Evolutionary conservation across 768 basidiomycete species (phyloP), one percentile per base, ranked within the genome.

Genomic region (Cubamyces lactineus): DNA sequence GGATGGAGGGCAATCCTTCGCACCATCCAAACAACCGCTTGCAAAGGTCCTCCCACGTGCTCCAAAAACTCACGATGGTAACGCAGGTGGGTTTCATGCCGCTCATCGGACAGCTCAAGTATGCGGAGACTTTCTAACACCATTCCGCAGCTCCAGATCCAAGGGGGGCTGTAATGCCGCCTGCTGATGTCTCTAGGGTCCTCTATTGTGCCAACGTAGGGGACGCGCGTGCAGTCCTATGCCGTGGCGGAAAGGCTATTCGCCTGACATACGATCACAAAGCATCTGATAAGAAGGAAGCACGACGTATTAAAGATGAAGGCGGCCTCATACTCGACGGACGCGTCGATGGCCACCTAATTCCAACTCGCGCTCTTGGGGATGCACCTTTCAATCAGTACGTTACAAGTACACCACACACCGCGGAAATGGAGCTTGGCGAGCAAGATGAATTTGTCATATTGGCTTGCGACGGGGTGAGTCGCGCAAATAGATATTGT

Each of bases 331-430:
- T 99, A 19, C 87, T 98, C 90, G 96, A 96, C 69, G 97, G 96
- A 64, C 86, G 97, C 15, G 97, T 99, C 39, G 98, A 99, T 67
- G 97, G 96, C 63, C 94, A 98, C 42, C 79, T 99, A 56, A 95
- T 95, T 8, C 97, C 98, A 19, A 99, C 97, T 12, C 83, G 97
- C 59, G 94, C 94, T 69, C 79, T 99, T 56, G 97, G 97, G 26
- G 97, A 99, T 71, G 90, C 94, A 0, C 90, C 92, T 2, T 98
- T 98, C 96, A 99, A 99, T 75, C 96, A 98, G 70, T 99, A 96
- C 73, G 96, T 99, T 15, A 96, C 98, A 49, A 96, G 97, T 1
- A 84, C 92, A 24, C 97, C 97, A 5, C 98, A 96, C 74, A 99
- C 97, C 16, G 98, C 97, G 13, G 95, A 98, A 74, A 98, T 96